Conservation (phyloP, 768 basidiomycete species). For the Trametes sanguinea region DNA sequence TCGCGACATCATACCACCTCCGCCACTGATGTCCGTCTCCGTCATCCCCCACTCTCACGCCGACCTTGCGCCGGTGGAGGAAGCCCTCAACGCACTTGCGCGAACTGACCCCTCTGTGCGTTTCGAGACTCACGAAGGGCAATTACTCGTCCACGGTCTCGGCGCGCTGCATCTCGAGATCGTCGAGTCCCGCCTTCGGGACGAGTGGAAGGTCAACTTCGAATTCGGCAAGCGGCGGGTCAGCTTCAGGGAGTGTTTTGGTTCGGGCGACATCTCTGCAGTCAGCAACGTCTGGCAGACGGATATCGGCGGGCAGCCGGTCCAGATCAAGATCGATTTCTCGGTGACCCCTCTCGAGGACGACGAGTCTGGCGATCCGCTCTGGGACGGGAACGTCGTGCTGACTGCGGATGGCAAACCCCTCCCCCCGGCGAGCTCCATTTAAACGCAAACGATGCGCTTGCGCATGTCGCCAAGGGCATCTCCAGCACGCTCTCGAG, state of each 20-base stretch:
- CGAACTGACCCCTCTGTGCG: conserved; percentile 93
- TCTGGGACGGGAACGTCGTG: conserved; percentile 80
- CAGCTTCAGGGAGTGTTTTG: conserved; percentile 70
- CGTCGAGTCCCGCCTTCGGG: conserved; percentile 73
- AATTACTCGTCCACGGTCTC: conserved; percentile 80
- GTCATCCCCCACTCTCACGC: conserved; percentile 80
- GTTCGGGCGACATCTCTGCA: conserved; percentile 32
- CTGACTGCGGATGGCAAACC: conserved; percentile 53
- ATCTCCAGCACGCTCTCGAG: conserved; percentile 71
- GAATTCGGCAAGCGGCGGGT: conserved; percentile 78
- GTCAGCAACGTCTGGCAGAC: conserved; percentile 57
- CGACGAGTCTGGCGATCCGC: conserved; percentile 61
- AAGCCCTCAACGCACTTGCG: conserved; percentile 66
- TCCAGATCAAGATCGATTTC: conserved; percentile 54
- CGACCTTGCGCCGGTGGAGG: conserved; percentile 76
- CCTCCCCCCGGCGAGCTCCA: conserved; percentile 53
- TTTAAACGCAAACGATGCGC: conserved; percentile 43
- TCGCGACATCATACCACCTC: conserved; percentile 71
- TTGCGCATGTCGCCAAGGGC: conserved; percentile 63
- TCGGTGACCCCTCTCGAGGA: conserved; percentile 54
- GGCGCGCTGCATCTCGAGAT: conserved; percentile 90
- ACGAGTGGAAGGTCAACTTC: conserved; percentile 79
- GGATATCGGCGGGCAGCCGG: conserved; percentile 59
- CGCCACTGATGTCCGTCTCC: conserved; percentile 84
- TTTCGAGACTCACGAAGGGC: conserved; percentile 77